phyloP scores from a whole-genome alignment of 2,329 filamentous ascomycete genomes.

The Cercospora sp. region DNA sequence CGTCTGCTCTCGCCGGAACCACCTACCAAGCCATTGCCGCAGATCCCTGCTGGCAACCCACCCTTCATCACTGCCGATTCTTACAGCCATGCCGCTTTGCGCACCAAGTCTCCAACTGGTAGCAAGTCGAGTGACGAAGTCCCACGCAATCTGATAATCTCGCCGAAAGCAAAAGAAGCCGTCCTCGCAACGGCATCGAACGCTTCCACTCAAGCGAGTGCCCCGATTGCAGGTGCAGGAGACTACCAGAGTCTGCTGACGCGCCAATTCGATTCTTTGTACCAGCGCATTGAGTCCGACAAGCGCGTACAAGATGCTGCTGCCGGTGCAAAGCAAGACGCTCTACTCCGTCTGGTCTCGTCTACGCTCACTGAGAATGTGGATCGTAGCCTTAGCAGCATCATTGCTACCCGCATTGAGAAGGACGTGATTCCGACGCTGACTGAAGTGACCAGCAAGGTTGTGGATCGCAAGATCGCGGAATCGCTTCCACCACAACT shows the following conservation, averaged over 20 bases:
- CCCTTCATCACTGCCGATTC: conserved; percentile 41
- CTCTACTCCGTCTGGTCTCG: conserved; percentile 67
- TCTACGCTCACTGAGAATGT: conserved; percentile 69
- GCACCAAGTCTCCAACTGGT: conserved; percentile 21
- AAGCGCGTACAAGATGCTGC: conserved; percentile 63
- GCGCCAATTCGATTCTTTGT: conserved; percentile 56
- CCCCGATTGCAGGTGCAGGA: conserved; percentile 11
- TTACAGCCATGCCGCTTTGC: conserved; percentile 42
- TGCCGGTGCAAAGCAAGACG: conserved; percentile 66
- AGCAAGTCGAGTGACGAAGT: conserved; percentile 21
- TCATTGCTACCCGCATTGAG: conserved; percentile 75
- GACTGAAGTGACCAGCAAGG: conserved; percentile 64
- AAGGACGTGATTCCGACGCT: conserved; percentile 74
- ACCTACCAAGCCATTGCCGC: conserved; percentile 28
- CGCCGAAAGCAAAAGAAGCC: conserved; percentile 15
- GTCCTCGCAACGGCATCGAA: conserved; percentile 5
- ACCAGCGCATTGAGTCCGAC: conserved; percentile 68
- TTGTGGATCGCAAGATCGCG: conserved; percentile 70
- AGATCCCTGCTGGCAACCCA: conserved; percentile 35
- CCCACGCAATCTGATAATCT: conserved; percentile 23
- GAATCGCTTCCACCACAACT: conserved; percentile 67
- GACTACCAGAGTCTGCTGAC: conserved; percentile 32
- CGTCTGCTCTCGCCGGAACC: conserved; percentile 26
- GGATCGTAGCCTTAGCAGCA: conserved; percentile 72
- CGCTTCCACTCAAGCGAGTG: conserved; percentile 17